Conservation (phyloP, 345 rosid genomes). For the Aquilaria yunnanensis region DNA sequence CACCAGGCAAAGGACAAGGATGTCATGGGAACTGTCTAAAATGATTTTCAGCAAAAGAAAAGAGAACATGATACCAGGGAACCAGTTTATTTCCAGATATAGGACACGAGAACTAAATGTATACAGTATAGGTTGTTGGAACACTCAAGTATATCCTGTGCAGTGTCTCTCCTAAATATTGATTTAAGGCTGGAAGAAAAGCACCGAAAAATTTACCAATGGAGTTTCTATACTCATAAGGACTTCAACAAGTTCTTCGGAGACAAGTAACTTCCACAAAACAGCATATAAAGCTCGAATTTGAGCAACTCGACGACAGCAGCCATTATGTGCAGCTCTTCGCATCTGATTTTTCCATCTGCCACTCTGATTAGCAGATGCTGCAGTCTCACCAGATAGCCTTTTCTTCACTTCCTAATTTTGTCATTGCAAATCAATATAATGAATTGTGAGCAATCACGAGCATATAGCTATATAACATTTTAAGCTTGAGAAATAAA, state of each 20-base stretch:
- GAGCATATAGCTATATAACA: background rate
- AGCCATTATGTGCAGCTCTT: slow-evolving; percentile 92
- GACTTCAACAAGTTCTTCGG: slow-evolving; percentile 64
- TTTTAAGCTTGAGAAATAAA: background rate
- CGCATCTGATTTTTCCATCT: slow-evolving; percentile 96
- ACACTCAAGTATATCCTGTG: too few relatives aligned
- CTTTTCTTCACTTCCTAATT: slow-evolving; percentile 84
- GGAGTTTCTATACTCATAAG: slow-evolving; percentile 71
- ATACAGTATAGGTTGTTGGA: too few relatives aligned
- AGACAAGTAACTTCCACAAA: slow-evolving; percentile 81
- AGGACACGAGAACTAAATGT: too few relatives aligned
- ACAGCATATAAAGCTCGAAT: slow-evolving; percentile 63
- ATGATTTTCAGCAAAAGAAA: too few relatives aligned
- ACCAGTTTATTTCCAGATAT: too few relatives aligned
- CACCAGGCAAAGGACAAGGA: too few relatives aligned
- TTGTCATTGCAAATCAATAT: slow-evolving; percentile 23
- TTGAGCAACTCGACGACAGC: slow-evolving; percentile 92
- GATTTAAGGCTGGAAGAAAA: background rate
- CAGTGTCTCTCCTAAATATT: too few relatives aligned
- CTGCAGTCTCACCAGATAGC: slow-evolving; percentile 70
- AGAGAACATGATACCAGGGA: too few relatives aligned
- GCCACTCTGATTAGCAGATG: slow-evolving; percentile 85
- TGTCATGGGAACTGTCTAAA: too few relatives aligned
- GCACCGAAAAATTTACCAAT: slow-evolving; percentile 45
- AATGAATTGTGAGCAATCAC: slow-evolving; percentile 9